phyloP scores from a whole-genome alignment of 306 rosid species.

The Cucurbita moschata region DNA sequence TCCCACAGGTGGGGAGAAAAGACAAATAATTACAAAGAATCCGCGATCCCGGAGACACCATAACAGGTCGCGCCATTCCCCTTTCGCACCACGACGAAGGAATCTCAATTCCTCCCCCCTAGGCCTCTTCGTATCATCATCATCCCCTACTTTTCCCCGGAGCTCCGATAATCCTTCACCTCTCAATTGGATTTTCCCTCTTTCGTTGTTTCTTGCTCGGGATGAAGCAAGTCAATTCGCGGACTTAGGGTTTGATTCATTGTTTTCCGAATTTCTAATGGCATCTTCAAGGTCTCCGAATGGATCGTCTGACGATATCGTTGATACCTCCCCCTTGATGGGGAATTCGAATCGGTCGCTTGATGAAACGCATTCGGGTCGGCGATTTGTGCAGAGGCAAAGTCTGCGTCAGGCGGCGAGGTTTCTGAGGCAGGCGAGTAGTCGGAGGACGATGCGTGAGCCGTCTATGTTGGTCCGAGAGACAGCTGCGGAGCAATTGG shows the following conservation, averaged over 20 bases:
- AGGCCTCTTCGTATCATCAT: neutral
- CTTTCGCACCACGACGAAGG: neutral
- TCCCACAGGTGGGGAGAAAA: neutral
- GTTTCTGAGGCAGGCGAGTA: slow-evolving; percentile 82
- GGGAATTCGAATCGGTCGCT: slow-evolving; percentile 34
- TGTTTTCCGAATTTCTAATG: slow-evolving; percentile 20
- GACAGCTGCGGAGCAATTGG: slow-evolving; percentile 88
- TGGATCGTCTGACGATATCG: slow-evolving; percentile 55
- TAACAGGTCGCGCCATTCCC: neutral
- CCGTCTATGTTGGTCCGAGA: slow-evolving; percentile 84
- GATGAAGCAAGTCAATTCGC: neutral
- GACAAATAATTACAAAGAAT: neutral
- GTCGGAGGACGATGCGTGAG: slow-evolving; percentile 74
- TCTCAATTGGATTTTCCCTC: no score
- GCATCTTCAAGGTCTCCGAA: slow-evolving; percentile 44
- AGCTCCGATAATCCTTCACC: neutral
- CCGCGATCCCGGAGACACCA: neutral
- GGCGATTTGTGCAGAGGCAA: slow-evolving; percentile 47
- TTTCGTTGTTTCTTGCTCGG: neutral
- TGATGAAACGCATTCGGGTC: slow-evolving; percentile 40
- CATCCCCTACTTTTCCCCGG: neutral
- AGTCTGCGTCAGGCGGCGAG: slow-evolving; percentile 84
- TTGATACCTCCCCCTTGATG: slow-evolving; percentile 59
- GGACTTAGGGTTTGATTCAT: slow-evolving; percentile 2
- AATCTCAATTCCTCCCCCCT: neutral